phyloP scores from a whole-genome alignment of 345 rosid species.

The Dimocarpus longan region DNA sequence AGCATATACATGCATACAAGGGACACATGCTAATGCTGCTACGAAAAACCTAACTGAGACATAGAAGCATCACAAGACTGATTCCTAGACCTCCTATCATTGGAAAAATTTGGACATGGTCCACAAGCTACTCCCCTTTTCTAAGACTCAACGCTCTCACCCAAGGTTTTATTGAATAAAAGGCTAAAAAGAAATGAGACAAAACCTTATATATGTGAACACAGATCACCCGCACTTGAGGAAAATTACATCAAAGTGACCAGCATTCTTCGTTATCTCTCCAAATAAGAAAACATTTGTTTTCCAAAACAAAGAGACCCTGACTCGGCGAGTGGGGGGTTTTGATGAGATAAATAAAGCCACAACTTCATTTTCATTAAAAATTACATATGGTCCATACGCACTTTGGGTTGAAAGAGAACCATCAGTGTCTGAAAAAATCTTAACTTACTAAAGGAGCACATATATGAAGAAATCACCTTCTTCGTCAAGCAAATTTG shows the following conservation, averaged over 20 bases:
- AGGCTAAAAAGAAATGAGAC: not conserved
- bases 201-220: not conserved
- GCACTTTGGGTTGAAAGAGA: not conserved
- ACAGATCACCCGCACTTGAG: not conserved
- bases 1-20: not conserved
- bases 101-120: not conserved
- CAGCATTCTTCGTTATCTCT: not conserved
- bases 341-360: not conserved
- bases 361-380: not conserved
- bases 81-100: not conserved
- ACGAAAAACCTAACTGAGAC: not conserved
- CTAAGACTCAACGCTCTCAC: not conserved
- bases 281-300: not conserved
- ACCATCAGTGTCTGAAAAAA: conserved; percentile 16
- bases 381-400: not conserved
- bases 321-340: not conserved
- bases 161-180: not conserved
- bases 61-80: not conserved
- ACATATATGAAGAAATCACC: conserved; percentile 35
- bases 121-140: not conserved
- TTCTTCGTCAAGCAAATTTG: conserved; percentile 70
- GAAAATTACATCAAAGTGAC: not conserved
- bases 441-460: conserved; percentile 9
- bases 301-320: not conserved
- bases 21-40: not conserved